Percentiles rank a stretch among this genome's conserved stretches.
Evolutionary conservation across 371 early-diverging fungal genomes (phyloP).

Genomic region (Mortierella polycephala): DNA sequence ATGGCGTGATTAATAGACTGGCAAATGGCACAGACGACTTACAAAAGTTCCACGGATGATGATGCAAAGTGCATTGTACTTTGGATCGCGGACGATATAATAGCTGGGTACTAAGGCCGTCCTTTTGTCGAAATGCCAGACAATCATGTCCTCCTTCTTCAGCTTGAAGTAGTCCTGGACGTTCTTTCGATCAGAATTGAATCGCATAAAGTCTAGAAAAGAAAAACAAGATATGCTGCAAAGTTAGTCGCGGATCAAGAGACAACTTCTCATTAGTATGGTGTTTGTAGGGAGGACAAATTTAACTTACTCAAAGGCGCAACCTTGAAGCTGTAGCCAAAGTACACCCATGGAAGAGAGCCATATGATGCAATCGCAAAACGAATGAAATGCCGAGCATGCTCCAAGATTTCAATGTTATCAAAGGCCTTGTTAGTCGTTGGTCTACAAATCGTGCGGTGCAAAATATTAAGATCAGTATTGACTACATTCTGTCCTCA

Average conservation of each 20-base stretch:
- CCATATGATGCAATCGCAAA: conserved; percentile 70
- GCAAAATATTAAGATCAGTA: no score
- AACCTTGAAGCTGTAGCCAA: conserved; percentile 54
- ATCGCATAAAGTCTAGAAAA: conserved; percentile 70
- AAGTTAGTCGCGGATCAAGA: no score
- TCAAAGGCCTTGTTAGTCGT: conserved; percentile 49
- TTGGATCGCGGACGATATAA: conserved; percentile 78
- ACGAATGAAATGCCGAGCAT: conserved; percentile 65
- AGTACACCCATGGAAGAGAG: conserved; percentile 52
- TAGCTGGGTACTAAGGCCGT: conserved; percentile 84
- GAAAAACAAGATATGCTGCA: conserved; percentile 21
- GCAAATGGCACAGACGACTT: conserved; percentile 15
- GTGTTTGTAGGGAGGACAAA: not conserved
- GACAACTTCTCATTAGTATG: not conserved
- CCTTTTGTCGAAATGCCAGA: conserved; percentile 77
- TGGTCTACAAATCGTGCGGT: conserved; percentile 9
- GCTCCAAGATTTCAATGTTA: conserved; percentile 56
- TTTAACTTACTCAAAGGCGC: conserved; percentile 34
- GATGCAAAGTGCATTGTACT: conserved; percentile 78
- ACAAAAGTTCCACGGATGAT: conserved; percentile 88
- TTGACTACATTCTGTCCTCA: no score
- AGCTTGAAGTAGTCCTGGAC: conserved; percentile 77
- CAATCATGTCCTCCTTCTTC: conserved; percentile 76
- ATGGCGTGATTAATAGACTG: not conserved
- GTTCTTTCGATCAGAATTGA: conserved; percentile 76